A percentile compares a stretch with the other conserved stretches of the same genome.
These are phyloP conservation scores for Thelonectria olida DNA, from an alignment of 2,329 filamentous ascomycete genomes.

Conservation along the genomic window DNA sequence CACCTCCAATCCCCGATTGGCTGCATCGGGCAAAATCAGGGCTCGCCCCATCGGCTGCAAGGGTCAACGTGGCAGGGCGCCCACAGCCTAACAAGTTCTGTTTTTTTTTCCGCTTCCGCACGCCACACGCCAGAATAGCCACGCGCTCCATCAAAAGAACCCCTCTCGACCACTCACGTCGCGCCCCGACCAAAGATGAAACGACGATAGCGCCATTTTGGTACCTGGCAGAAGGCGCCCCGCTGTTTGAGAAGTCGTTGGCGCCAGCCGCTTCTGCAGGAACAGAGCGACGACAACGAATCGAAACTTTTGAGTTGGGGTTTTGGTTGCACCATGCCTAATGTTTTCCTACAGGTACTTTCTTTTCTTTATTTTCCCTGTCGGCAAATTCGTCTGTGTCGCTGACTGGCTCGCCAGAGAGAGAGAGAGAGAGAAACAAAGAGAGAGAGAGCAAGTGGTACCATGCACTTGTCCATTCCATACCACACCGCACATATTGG, in stretches of 20 bases:
- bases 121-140: neutral
- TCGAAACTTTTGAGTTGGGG: neutral
- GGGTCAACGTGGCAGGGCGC: slow-evolving; percentile 24
- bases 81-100: too few relatives aligned
- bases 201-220: slow-evolving; percentile 16
- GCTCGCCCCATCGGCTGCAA: slow-evolving; percentile 1
- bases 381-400: neutral
- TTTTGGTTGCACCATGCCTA: neutral
- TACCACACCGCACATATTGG: neutral
- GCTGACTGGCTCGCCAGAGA: neutral
- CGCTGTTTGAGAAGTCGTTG: slow-evolving; percentile 2
- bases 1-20: slow-evolving; percentile 6
- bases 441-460: too few relatives aligned
- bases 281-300: slow-evolving; percentile 15
- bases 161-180: slow-evolving; percentile 14
- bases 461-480: neutral
- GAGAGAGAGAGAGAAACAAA: too few relatives aligned
- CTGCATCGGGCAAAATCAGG: neutral
- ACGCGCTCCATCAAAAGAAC: slow-evolving; percentile 2
- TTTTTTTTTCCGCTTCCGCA: neutral
- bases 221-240: slow-evolving; percentile 9
- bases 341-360: neutral
- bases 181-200: slow-evolving; percentile 11
- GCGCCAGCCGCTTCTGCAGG: slow-evolving; percentile 19
- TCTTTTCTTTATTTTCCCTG: neutral